These are phyloP conservation scores for Monilinia fructicola DNA, from an alignment of 2,329 filamentous ascomycete genomes.

Conservation along the genomic window DNA sequence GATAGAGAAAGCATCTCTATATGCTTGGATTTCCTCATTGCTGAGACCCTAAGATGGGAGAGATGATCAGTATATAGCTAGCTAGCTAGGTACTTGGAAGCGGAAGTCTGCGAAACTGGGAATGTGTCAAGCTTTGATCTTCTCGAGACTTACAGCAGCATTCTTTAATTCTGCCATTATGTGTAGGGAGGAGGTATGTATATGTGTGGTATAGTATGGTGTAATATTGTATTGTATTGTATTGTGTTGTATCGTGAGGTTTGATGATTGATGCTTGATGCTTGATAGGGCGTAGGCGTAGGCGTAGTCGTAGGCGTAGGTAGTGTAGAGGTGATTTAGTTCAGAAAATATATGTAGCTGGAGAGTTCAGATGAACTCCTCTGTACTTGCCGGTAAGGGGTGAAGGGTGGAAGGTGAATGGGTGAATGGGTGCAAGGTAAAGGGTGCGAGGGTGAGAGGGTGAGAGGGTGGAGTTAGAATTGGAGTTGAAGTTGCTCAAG, in stretches of 20 bases:
- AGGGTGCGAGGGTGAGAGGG: neutral
- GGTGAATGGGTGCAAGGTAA: too few species aligned
- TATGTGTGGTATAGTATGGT: too few species aligned
- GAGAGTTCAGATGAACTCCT: conserved; percentile 4
- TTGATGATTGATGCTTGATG: neutral
- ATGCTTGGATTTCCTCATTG: conserved; percentile 22
- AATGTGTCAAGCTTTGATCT: neutral
- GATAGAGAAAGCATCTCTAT: conserved; percentile 24
- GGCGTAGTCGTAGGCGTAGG: too few species aligned
- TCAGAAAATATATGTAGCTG: neutral
- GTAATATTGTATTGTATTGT: neutral
- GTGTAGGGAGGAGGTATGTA: neutral
- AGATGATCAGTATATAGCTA: neutral
- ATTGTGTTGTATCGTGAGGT: too few species aligned
- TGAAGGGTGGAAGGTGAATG: too few species aligned
- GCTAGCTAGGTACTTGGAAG: too few species aligned
- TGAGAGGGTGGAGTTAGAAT: neutral
- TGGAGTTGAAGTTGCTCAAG: too few species aligned
- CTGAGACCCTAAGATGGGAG: conserved; percentile 16
- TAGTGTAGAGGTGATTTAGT: neutral
- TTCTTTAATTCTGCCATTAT: conserved; percentile 17
- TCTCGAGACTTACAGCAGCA: neutral
- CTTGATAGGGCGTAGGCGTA: too few species aligned
- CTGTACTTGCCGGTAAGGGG: neutral
- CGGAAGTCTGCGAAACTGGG: too few species aligned